Evolutionary conservation across 768 basidiomycete species (phyloP).

Genomic region (Russula dissimulans): DNA sequence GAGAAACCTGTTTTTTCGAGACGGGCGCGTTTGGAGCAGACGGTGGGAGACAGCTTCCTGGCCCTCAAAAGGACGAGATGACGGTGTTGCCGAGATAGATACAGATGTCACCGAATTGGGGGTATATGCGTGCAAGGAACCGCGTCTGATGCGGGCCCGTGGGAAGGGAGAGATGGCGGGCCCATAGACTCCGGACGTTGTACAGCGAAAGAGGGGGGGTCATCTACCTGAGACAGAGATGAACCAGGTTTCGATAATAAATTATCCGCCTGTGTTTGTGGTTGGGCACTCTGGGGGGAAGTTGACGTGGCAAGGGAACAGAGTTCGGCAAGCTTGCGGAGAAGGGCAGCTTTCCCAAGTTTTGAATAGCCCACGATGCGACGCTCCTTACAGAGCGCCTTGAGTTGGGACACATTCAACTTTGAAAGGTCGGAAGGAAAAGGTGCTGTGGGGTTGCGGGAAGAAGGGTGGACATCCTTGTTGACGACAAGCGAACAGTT

Average conservation of each 20-base stretch:
- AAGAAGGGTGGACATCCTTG: neutral
- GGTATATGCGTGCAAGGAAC: conserved; percentile 2
- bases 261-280: neutral
- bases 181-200: neutral
- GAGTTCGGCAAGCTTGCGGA: conserved; percentile 35
- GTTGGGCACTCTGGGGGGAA: neutral
- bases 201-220: neutral
- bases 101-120: neutral
- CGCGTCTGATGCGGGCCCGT: neutral
- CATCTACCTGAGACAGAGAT: neutral
- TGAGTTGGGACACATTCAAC: conserved; percentile 55
- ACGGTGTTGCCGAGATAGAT: neutral
- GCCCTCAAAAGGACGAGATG: neutral
- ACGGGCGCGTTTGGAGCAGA: neutral
- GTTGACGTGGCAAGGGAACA: neutral
- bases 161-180: no score
- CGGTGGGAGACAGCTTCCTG: neutral
- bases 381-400: conserved; percentile 56
- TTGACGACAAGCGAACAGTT: neutral
- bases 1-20: neutral
- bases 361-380: conserved; percentile 59
- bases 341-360: conserved; percentile 46
- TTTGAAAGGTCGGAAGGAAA: conserved; percentile 22
- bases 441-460: neutral
- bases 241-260: neutral